phyloP scores from a whole-genome alignment of 805 yeast genomes.

The Candida germanica region DNA sequence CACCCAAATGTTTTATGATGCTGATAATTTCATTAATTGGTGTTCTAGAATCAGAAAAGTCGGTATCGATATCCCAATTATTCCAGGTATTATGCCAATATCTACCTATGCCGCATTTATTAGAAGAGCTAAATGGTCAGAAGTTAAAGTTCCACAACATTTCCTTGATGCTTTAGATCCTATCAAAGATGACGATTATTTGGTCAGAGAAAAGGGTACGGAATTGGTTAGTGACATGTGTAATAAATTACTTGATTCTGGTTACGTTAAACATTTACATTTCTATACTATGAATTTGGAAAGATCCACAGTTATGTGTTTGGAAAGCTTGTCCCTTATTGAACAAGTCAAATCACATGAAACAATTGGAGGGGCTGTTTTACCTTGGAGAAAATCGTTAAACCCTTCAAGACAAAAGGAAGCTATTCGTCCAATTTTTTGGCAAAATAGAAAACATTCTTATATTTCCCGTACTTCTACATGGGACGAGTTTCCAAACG shows the following conservation, averaged over 20 bases:
- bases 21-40: conserved; percentile 81
- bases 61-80: conserved; percentile 81
- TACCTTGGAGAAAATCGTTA: conserved; percentile 92
- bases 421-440: conserved; percentile 88
- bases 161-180: conserved; percentile 72
- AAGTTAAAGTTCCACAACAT: conserved; percentile 71
- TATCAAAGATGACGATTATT: conserved; percentile 84
- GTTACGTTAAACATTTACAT: conserved; percentile 80
- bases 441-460: conserved; percentile 91
- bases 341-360: conserved; percentile 39
- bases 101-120: conserved; percentile 90
- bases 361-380: conserved; percentile 36
- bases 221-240: conserved; percentile 84
- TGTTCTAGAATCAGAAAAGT: conserved; percentile 62
- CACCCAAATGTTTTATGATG: conserved; percentile 97
- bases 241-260: conserved; percentile 61
- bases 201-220: conserved; percentile 83
- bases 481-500: conserved; percentile 99
- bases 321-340: conserved; percentile 67
- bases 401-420: conserved; percentile 78
- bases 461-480: conserved; percentile 85
- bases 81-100: conserved; percentile 99
- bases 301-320: conserved; percentile 81
- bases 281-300: conserved; percentile 98
- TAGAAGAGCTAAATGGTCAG: conserved; percentile 94